Evolutionary conservation across 768 basidiomycete species (phyloP).

Genomic region (Grammothele lineata): DNA sequence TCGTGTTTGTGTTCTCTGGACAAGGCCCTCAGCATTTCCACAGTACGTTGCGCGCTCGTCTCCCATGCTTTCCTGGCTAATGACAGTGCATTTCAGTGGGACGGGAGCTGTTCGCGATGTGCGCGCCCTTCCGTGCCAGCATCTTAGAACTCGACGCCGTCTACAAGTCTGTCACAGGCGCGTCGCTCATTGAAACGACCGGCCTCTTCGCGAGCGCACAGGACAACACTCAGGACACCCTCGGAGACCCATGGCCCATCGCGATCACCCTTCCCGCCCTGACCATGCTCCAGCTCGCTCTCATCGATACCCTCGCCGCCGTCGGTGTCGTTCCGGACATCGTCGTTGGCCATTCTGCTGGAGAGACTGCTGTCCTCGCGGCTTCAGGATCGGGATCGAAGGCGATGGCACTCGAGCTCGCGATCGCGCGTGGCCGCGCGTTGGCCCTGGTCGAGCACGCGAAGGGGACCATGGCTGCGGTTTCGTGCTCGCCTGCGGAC

Average conservation of each 20-base stretch:
- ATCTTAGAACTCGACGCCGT: constrained; percentile 35
- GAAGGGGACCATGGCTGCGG: constrained; percentile 42
- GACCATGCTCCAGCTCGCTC: constrained; percentile 42
- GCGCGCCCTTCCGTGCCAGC: constrained; percentile 33
- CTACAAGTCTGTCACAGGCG: constrained; percentile 27
- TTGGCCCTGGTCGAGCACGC: constrained; percentile 30
- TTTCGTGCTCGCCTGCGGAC: constrained; percentile 30
- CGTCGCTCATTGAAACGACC: constrained; percentile 31
- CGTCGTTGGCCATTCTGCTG: constrained; percentile 45
- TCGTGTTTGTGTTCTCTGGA: constrained; percentile 38
- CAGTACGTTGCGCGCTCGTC: constrained; percentile 34
- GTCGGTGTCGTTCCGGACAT: constrained; percentile 35
- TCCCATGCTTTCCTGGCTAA: too few relatives aligned
- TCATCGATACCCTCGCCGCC: constrained; percentile 36
- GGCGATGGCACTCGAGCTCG: constrained; percentile 39
- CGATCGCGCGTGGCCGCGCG: constrained; percentile 38
- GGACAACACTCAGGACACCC: neutral
- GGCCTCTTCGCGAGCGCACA: constrained; percentile 32
- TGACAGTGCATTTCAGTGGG: constrained; percentile 30
- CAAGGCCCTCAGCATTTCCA: constrained; percentile 38
- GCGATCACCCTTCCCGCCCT: constrained; percentile 37
- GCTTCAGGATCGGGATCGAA: constrained; percentile 39
- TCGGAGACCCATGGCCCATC: constrained; percentile 29
- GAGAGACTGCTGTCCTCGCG: constrained; percentile 41
- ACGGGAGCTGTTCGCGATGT: constrained; percentile 31